Base-by-base conservation (phyloP, 768 basidiomycete species). In the Psilocybe cubensis region DNA sequence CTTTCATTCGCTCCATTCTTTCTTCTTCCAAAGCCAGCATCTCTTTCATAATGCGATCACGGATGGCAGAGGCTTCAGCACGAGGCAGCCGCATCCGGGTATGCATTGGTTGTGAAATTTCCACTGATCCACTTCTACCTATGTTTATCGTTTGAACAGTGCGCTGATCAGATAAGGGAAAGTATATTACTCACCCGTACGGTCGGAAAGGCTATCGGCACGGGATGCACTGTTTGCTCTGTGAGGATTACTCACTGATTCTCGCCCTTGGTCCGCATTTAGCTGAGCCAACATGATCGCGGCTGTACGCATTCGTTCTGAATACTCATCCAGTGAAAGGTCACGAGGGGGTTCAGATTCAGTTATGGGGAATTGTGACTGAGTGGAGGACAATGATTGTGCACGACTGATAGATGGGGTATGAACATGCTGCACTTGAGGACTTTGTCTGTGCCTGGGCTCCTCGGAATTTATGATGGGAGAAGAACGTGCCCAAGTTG, bases 251-350 rank as follows among this genome's bases (percentile, higher is more conserved):
- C 57, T 68, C 6, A 66, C 43, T 61, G 69, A 41, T 56, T 90
- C 88, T 60, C 84, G 82, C 27, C 83, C 76, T 49, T 90, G 79
- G 65, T 82, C 92, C 1, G 94, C 88, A 65, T 95, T 97, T 46
- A 99, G 82, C 72, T 99, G 97, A 1, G 97, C 88, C 25, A 99
- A 87, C 97, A 99, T 98, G 60, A 98, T 89, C 9, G 97, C 97
- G 9, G 97, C 97, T 9, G 95, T 97, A 7, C 94, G 87, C 97
- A 99, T 99, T 49, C 97, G 86, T 63, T 98, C 94, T 0, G 96
- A 96, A 74, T 99, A 99, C 63, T 99, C 96, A 64, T 99, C 96
- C 21, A 99, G 77, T 0, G 95, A 94, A 12, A 98, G 75, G 8
- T 74, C 68, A 20, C 71, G 72, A 5, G 65, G 68, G 1, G 68